Conservation (phyloP, 345 rosid species). For the Rhodamnia rubescens region DNA sequence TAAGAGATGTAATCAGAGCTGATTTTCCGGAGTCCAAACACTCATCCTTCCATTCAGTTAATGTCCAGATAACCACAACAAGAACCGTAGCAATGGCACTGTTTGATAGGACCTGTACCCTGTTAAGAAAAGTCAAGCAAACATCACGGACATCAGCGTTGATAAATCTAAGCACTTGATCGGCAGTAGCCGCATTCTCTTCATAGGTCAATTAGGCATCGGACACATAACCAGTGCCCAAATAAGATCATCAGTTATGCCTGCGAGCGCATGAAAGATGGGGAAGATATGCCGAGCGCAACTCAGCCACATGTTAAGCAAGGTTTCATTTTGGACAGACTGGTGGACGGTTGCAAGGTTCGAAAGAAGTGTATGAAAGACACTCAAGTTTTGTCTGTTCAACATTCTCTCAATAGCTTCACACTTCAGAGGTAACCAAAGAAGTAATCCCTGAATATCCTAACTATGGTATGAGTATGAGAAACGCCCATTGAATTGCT, state of each 20-base stretch:
- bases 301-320: not conserved
- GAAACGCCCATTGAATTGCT: not conserved
- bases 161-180: not conserved
- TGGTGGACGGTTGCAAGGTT: not conserved
- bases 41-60: constrained; percentile 57
- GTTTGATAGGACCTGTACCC: constrained; percentile 85
- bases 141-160: not conserved
- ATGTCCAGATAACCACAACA: constrained; percentile 33
- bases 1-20: constrained; percentile 33
- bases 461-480: not conserved
- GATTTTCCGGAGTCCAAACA: constrained; percentile 70
- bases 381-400: not conserved
- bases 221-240: not conserved
- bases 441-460: not conserved
- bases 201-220: not conserved
- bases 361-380: not conserved
- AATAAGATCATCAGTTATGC: not conserved
- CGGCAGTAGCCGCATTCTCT: not conserved
- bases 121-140: constrained; percentile 22
- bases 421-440: not conserved
- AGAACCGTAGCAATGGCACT: constrained; percentile 60
- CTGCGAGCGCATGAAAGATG: not conserved
- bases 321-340: not conserved
- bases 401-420: not conserved
- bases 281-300: not conserved